A percentile compares a stretch with the other conserved stretches of the same genome.
Evolutionary conservation across 108 stramenopile species (phyloP).

Genomic region (Cyclotella choctawhatcheeana): DNA sequence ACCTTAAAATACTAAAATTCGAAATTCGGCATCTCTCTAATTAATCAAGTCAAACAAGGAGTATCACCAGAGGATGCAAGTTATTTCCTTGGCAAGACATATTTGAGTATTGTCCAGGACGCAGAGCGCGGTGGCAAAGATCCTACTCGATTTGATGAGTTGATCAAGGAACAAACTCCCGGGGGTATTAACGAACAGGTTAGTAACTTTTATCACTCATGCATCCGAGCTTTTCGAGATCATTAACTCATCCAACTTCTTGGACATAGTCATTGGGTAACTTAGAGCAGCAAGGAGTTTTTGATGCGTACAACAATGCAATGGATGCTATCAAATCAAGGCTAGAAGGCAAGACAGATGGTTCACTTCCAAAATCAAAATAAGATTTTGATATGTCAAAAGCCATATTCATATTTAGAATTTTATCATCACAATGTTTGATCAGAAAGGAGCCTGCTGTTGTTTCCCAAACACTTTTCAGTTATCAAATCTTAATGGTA

Average conservation of each 20-base stretch:
- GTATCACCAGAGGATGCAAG: conserved; percentile 47
- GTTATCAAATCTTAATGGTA: too few species aligned
- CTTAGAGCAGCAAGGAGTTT: conserved; percentile 58
- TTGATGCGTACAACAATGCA: conserved; percentile 57
- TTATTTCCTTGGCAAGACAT: conserved; percentile 62
- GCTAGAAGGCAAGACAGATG: conserved; percentile 68
- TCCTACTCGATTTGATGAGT: conserved; percentile 63
- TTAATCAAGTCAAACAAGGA: conserved; percentile 31
- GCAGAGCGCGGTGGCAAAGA: conserved; percentile 56
- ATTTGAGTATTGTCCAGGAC: conserved; percentile 69
- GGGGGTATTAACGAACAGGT: conserved; percentile 87
- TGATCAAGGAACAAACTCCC: conserved; percentile 86
- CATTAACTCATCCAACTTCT: neutral
- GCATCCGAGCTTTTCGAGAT: neutral
- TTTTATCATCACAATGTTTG: too few species aligned
- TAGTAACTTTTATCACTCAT: neutral
- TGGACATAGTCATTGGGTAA: conserved; percentile 63
- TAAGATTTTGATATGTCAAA: neutral
- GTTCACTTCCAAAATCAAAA: conserved; percentile 31
- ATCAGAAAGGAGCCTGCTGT: too few species aligned
- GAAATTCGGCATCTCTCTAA: neutral
- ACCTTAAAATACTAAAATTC: too few species aligned
- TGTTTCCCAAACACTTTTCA: too few species aligned
- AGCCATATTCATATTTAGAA: neutral
- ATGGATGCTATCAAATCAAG: conserved; percentile 72